A percentile compares a stretch with the other conserved stretches of the same genome.
Evolutionary conservation across 2,329 filamentous ascomycete species (phyloP).

Genomic region (Colletotrichum caudatum): DNA sequence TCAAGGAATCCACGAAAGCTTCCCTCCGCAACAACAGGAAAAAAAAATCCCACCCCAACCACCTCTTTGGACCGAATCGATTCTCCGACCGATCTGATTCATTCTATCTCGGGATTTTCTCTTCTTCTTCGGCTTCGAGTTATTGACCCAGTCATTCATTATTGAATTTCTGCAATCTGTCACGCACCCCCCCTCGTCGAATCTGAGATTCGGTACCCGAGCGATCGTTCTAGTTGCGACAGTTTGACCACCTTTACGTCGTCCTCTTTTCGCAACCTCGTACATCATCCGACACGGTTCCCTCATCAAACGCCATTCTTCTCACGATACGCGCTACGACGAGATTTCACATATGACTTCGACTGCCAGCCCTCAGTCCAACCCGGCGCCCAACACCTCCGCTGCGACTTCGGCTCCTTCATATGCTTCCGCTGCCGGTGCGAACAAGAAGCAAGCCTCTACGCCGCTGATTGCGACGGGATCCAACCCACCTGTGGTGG

Average conservation of each 20-base stretch:
- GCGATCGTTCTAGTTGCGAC: slow-evolving; percentile 35
- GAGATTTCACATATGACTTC: slow-evolving; percentile 69
- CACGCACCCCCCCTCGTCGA: slow-evolving; percentile 40
- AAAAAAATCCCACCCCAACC: slow-evolving; percentile 7
- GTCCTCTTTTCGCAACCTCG: slow-evolving; percentile 35
- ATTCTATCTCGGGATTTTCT: slow-evolving; percentile 12
- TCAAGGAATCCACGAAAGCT: slow-evolving; percentile 36
- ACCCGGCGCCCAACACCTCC: slow-evolving; percentile 67
- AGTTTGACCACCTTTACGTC: slow-evolving; percentile 38
- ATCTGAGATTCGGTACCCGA: slow-evolving; percentile 49
- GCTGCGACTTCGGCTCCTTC: slow-evolving; percentile 70
- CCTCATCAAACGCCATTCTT: slow-evolving; percentile 30
- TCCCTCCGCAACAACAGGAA: slow-evolving; percentile 25
- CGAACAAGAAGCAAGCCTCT: slow-evolving; percentile 71
- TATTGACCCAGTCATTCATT: slow-evolving; percentile 39
- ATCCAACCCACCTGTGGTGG: slow-evolving; percentile 67
- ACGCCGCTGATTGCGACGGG: slow-evolving; percentile 72
- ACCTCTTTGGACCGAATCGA: slow-evolving; percentile 28
- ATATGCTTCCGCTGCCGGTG: slow-evolving; percentile 76
- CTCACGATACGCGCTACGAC: slow-evolving; percentile 39
- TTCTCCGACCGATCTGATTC: slow-evolving; percentile 21
- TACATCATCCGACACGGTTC: slow-evolving; percentile 30
- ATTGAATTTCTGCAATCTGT: slow-evolving; percentile 35
- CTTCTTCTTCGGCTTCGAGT: slow-evolving; percentile 8
- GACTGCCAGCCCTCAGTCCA: slow-evolving; percentile 67